Base-by-base conservation (phyloP, 1,139 yeast genomes). In the Pichia sp. region DNA sequence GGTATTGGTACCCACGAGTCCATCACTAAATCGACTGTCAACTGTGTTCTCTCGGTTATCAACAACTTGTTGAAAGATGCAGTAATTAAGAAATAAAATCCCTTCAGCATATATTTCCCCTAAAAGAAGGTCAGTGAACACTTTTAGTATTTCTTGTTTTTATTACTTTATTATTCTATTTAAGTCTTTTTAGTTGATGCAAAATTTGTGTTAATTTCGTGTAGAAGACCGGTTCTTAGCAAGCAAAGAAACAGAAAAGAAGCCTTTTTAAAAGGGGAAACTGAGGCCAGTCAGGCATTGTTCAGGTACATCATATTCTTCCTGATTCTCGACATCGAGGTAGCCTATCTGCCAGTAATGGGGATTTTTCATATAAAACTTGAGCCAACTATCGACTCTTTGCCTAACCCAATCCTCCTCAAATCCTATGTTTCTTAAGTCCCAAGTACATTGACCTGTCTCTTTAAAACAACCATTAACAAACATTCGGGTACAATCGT, bases 1-100 rank as follows among this genome's bases (percentile, higher is more conserved):
- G 99, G 99, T 73, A 91, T 91, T 58, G 98, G 97, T 68, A 85
- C 92, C 60, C 86, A 91, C 67, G 91, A 87, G 70, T 97, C 93
- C 75, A 96, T 90, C 50, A 86, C 96, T 44, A 90, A 87, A 68
- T 95, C 99, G 49, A 85, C 96, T 5, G 81, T 89, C 71, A 81
- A 84, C 65, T 88, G 98, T 27, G 80, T 93, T 59, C 73, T 90
- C 48, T 84, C 96, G 41, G 83, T 88, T 55, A 77, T 90, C 58
- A 91, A 91, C 65, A 75, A 75, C 49, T 70, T 77, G 50, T 52
- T 64, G 16, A 58, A 57, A 38, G 51, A 56, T 9, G 55, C 42
- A 6, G 27, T 50, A 9, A 50, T 58, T 33, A 41, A 43, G 14
- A 52, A 50, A 31, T 50, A 46, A 38, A 6, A n/a, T n/a, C 31